Conservation (phyloP, 192 early-diverging fungal species). For the Coemansia sp. region DNA sequence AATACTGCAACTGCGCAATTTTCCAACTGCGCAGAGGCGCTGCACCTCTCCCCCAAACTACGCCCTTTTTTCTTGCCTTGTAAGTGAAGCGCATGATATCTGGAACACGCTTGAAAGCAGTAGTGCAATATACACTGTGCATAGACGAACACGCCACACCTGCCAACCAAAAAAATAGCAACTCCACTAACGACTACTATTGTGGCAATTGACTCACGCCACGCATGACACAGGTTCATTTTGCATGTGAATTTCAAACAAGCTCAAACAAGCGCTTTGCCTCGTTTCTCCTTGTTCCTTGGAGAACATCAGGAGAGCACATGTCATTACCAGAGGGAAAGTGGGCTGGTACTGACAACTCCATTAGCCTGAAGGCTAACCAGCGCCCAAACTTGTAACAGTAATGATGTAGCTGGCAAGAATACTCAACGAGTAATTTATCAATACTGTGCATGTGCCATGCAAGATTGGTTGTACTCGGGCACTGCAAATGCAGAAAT, state of each 20-base stretch:
- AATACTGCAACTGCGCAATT: background rate
- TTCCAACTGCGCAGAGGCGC: conserved; percentile 3
- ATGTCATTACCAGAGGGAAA: background rate
- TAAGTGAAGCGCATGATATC: background rate
- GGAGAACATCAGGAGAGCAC: background rate
- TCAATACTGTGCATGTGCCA: background rate
- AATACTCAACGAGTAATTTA: background rate
- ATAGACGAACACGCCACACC: conserved; percentile 9
- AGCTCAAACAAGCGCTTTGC: background rate
- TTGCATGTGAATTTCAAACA: background rate
- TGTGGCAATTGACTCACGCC: background rate
- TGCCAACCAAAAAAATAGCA: background rate
- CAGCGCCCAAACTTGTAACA: background rate
- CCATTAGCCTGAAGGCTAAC: background rate
- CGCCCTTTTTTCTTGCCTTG: background rate
- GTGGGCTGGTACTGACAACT: background rate
- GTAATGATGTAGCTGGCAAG: too few species aligned
- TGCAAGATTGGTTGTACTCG: too few species aligned
- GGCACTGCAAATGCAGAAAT: too few species aligned
- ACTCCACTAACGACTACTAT: background rate
- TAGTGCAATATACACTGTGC: conserved; percentile 9
- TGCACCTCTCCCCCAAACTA: background rate
- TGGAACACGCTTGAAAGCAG: background rate
- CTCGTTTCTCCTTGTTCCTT: background rate
- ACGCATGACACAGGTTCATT: background rate